Percentiles rank a stretch among this genome's conserved stretches.
These are phyloP conservation scores for Pittosporum tobira DNA, from an alignment of 129 eudicot genomes.

Conservation along the genomic window DNA sequence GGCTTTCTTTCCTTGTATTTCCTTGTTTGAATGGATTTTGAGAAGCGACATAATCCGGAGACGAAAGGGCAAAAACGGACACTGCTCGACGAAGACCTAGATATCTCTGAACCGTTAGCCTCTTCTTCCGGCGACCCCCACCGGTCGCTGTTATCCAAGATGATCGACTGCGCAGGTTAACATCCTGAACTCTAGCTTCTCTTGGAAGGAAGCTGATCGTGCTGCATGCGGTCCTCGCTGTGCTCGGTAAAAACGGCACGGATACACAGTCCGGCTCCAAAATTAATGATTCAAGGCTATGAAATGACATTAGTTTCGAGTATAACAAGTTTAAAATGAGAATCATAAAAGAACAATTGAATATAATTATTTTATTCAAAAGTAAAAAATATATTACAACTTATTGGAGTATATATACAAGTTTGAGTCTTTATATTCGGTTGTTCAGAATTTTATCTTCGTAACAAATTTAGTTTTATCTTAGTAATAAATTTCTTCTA, in stretches of 20 bases:
- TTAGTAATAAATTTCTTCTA: no score
- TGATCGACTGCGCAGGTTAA: constrained; percentile 39
- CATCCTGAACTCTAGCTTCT: constrained; percentile 26
- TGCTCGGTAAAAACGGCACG: constrained; percentile 59
- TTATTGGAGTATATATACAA: no score
- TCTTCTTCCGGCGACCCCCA: constrained; percentile 22
- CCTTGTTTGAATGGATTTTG: constrained; percentile 29
- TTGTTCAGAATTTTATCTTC: no score
- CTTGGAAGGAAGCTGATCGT: constrained; percentile 37
- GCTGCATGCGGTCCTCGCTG: constrained; percentile 35
- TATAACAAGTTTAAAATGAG: no score
- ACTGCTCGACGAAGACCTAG: constrained; percentile 30
- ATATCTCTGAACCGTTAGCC: constrained; percentile 15
- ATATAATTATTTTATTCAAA: no score
- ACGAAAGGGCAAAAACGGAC: constrained; percentile 56
- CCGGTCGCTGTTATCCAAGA: constrained; percentile 32
- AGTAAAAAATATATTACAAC: no score
- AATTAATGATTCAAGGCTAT: no score
- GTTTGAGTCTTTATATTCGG: no score
- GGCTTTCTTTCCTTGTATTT: constrained; percentile 14
- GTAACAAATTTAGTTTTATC: no score
- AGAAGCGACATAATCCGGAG: constrained; percentile 37
- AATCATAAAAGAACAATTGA: no score
- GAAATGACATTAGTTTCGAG: no score
- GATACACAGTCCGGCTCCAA: no score